phyloP scores from a whole-genome alignment of 75 land plant species.

The Cunninghamia lanceolata region DNA sequence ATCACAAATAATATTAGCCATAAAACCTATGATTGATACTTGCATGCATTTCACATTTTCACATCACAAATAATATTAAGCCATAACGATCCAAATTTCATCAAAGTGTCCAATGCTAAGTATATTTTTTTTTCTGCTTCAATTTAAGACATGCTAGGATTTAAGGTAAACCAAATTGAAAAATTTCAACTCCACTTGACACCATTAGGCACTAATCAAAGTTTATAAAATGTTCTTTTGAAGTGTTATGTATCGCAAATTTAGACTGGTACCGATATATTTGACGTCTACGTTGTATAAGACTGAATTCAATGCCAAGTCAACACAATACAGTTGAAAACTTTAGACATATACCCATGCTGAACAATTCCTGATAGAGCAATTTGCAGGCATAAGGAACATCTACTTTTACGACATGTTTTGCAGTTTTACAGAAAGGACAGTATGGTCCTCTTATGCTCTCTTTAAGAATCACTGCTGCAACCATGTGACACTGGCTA shows the following conservation, averaged over 20 bases:
- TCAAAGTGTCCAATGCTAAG: background rate
- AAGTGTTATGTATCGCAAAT: background rate
- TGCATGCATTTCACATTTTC: background rate
- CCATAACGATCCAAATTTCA: background rate
- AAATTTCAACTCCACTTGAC: background rate
- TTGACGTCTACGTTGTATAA: background rate
- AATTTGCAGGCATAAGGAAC: constrained; percentile 92
- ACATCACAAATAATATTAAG: background rate
- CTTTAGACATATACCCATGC: constrained; percentile 81
- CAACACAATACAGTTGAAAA: constrained; percentile 57
- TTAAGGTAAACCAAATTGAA: background rate
- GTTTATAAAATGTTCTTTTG: background rate
- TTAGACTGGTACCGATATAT: background rate
- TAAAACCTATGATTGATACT: background rate
- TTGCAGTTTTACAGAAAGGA: constrained; percentile 55
- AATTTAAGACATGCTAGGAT: background rate
- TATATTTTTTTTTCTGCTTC: background rate
- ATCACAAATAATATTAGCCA: background rate
- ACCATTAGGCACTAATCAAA: background rate
- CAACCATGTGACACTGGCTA: constrained; percentile 46
- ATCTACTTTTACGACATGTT: constrained; percentile 52
- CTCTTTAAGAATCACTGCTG: constrained; percentile 39
- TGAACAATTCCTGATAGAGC: constrained; percentile 79
- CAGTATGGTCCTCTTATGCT: constrained; percentile 56
- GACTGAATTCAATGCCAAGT: background rate